Evolutionary conservation across 2,329 filamentous ascomycete genomes (phyloP), one percentile per base, ranked within the genome.

Genomic region (Polytolypa hystricis): DNA sequence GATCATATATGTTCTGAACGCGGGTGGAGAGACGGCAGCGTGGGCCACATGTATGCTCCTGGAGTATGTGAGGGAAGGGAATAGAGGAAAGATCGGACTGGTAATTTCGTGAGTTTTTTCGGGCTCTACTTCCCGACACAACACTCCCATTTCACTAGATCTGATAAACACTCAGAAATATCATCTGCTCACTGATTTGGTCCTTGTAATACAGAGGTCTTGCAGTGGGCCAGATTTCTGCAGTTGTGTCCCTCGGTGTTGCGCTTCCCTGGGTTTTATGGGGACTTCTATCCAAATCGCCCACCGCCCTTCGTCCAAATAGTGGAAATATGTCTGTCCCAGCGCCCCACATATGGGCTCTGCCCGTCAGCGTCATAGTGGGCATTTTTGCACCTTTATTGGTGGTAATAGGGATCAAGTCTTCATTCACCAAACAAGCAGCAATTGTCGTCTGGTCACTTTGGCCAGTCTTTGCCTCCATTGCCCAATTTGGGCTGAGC

Each of bases 381-480:
- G 62, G 64, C 6, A 71, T 62, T 44, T 45, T 65, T 27, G 30
- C 69, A 2, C 70, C 69, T 0, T 57, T 61, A 0, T 38, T 62
- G 15, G 42, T 65, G 3, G 62, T 71, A 56, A 47, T 54, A 7
- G 48, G 70, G 4, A 64, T 65, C 1, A 52, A 59, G 2, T 65
- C 65, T 0, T 48, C 47, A 0, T 15, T 57, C n/a, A 52, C 55
- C 8, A 70, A 69, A 42, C 69, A 72, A 45, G 54, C 55, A 15
- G 58, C 64, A 38, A 66, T 69, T 17, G 65, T 65, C 1, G 43
- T 66, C 30, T 72, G 70, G 66, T 68, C 72, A 43, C 52, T 60
- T 4, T 73, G 69, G 52, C 67, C 70, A 0, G 46, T 67, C 12
- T 66, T 60, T 47, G 60, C 67, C 5, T 58, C 59, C 3, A 35